Evolutionary conservation across 306 rosid species (phyloP).

Genomic region (Quercus rubra): DNA sequence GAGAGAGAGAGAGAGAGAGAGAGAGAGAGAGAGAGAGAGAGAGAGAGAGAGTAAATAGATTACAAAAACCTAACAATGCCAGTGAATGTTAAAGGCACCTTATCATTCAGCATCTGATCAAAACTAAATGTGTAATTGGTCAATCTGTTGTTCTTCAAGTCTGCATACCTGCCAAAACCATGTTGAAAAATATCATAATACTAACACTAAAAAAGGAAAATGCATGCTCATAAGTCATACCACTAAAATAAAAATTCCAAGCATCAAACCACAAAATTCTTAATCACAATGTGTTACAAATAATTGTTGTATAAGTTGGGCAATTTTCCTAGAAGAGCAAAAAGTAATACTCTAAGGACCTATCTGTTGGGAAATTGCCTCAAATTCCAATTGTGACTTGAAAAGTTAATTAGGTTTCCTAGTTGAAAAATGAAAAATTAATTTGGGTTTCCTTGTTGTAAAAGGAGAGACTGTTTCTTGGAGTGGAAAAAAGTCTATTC

Average conservation of each 20-base stretch:
- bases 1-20: too few relatives aligned
- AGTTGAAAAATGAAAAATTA: too few relatives aligned
- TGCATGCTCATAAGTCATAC: background rate
- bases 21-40: too few relatives aligned
- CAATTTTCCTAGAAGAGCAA: background rate
- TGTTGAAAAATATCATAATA: background rate
- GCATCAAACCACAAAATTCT: background rate
- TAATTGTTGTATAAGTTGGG: background rate
- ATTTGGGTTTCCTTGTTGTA: too few relatives aligned
- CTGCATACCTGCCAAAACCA: constrained; percentile 78
- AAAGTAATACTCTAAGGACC: background rate
- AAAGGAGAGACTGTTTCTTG: too few relatives aligned
- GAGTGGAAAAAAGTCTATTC: too few relatives aligned
- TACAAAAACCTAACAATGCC: background rate
- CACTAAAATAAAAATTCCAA: background rate
- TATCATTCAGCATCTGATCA: constrained; percentile 89
- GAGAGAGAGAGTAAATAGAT: background rate
- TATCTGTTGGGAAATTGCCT: too few relatives aligned
- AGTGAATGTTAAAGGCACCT: constrained; percentile 44
- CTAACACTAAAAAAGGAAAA: constrained; percentile 4
- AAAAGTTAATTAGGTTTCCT: too few relatives aligned
- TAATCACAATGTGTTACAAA: background rate
- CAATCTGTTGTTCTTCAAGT: constrained; percentile 82
- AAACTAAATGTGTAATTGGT: constrained; percentile 89
- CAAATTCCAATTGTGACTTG: too few relatives aligned